A percentile compares a stretch with the other conserved stretches of the same genome.
phyloP scores from a whole-genome alignment of 805 yeast genomes.

The Wickerhamiella occidentalis region DNA sequence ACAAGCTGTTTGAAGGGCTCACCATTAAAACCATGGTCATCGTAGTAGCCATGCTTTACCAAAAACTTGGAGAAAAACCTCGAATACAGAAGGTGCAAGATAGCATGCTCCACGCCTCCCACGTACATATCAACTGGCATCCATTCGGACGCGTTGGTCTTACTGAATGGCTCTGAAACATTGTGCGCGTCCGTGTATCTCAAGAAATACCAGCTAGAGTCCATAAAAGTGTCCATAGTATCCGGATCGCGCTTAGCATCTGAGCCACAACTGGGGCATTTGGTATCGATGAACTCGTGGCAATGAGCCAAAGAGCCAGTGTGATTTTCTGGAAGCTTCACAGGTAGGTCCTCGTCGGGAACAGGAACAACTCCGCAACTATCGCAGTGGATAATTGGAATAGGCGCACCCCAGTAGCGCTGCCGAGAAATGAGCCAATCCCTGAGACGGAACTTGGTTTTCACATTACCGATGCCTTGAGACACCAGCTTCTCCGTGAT shows the following conservation, averaged over 20 bases:
- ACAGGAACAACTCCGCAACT: slow-evolving; percentile 86
- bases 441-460: slow-evolving; percentile 52
- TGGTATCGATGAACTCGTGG: slow-evolving; percentile 54
- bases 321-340: slow-evolving; percentile 47
- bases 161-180: slow-evolving; percentile 39
- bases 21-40: slow-evolving; percentile 33
- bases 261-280: slow-evolving; percentile 66
- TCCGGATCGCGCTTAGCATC: slow-evolving; percentile 83
- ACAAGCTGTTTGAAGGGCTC: slow-evolving; percentile 76
- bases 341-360: slow-evolving; percentile 79
- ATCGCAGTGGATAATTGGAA: slow-evolving; percentile 83
- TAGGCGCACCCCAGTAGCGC: slow-evolving; percentile 97
- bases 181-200: slow-evolving; percentile 72
- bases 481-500: slow-evolving; percentile 36
- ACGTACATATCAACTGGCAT: slow-evolving; percentile 85
- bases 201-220: slow-evolving; percentile 92
- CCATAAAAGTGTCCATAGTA: slow-evolving; percentile 98
- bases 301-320: slow-evolving; percentile 60
- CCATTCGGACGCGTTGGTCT: slow-evolving; percentile 35
- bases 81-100: slow-evolving; percentile 75
- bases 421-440: slow-evolving; percentile 96
- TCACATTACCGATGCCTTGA: slow-evolving; percentile 34
- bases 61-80: slow-evolving; percentile 77
- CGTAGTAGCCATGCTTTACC: slow-evolving; percentile 39
- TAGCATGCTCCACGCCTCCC: slow-evolving; percentile 97